A percentile compares a stretch with the other conserved stretches of the same genome.
These are phyloP conservation scores for Cordyceps farinosa DNA, from an alignment of 2,329 filamentous ascomycete genomes.

Conservation along the genomic window DNA sequence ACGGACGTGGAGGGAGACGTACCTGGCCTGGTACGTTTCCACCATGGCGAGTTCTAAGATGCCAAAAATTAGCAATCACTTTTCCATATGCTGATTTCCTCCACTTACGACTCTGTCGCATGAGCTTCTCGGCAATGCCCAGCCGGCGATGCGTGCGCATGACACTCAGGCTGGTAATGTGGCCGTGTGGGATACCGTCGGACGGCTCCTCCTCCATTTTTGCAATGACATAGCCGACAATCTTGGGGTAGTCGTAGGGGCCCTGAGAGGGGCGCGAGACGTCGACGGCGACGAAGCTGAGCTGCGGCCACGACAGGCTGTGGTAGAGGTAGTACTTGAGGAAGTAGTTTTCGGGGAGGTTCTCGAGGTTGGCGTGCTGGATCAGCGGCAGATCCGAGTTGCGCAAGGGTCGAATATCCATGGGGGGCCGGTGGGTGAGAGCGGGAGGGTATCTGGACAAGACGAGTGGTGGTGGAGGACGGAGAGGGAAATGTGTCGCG, in stretches of 20 bases:
- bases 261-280: constrained; percentile 73
- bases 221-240: constrained; percentile 97
- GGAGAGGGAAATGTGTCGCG: constrained; percentile 1
- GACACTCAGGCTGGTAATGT: constrained; percentile 92
- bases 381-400: constrained; percentile 84
- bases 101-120: constrained; percentile 88
- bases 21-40: constrained; percentile 84
- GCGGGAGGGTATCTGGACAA: not conserved
- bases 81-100: not conserved
- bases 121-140: constrained; percentile 93
- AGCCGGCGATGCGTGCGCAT: constrained; percentile 92
- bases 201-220: constrained; percentile 99
- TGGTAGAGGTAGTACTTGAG: constrained; percentile 99
- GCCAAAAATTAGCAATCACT: not conserved
- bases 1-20: constrained; percentile 94
- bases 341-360: constrained; percentile 99
- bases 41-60: constrained; percentile 71
- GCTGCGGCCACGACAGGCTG: constrained; percentile 94
- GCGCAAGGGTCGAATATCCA: constrained; percentile 88
- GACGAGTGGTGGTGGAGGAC: not conserved
- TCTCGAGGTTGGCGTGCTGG: constrained; percentile 97
- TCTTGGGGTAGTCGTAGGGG: constrained; percentile 88
- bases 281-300: constrained; percentile 95
- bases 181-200: constrained; percentile 87
- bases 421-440: constrained; percentile 36